Conservation (phyloP, 768 basidiomycete genomes). For the Sporobolomyces roseus region DNA sequence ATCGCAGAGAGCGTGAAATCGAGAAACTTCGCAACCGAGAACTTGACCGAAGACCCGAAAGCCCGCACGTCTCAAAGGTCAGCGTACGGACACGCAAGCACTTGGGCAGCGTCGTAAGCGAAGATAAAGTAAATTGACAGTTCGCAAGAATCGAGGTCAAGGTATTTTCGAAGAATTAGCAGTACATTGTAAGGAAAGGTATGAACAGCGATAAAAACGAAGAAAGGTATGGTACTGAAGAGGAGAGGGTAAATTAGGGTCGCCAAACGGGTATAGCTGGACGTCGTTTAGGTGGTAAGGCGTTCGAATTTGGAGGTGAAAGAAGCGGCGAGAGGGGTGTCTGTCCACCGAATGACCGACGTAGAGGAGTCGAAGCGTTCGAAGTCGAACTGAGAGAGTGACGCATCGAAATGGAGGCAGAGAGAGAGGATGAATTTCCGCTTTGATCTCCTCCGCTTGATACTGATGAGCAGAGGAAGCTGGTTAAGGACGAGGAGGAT, state of each 20-base stretch:
- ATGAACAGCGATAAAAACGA: neutral
- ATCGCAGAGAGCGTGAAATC: too few species aligned
- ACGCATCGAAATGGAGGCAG: conserved; percentile 9
- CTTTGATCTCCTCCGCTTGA: too few species aligned
- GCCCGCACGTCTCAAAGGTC: neutral
- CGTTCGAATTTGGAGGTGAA: neutral
- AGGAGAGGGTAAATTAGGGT: too few species aligned
- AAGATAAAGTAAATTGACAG: too few species aligned
- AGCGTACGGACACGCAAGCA: neutral
- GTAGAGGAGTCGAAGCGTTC: conserved; percentile 3
- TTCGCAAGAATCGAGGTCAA: too few species aligned
- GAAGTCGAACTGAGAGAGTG: conserved; percentile 3
- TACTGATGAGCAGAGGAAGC: neutral
- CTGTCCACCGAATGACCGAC: conserved; percentile 7
- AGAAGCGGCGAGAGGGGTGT: neutral
- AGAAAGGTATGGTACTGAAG: neutral
- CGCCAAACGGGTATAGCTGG: conserved; percentile 20
- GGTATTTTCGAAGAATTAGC: too few species aligned
- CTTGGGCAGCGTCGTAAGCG: too few species aligned
- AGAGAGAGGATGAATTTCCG: neutral
- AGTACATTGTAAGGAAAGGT: too few species aligned
- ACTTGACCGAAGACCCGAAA: neutral
- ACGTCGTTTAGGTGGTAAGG: neutral
- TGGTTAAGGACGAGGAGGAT: neutral
- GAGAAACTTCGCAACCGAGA: too few species aligned